Percentiles rank a stretch among this genome's conserved stretches.
Conservation (phyloP, 257 asterid species). For the Plantago elongata region DNA sequence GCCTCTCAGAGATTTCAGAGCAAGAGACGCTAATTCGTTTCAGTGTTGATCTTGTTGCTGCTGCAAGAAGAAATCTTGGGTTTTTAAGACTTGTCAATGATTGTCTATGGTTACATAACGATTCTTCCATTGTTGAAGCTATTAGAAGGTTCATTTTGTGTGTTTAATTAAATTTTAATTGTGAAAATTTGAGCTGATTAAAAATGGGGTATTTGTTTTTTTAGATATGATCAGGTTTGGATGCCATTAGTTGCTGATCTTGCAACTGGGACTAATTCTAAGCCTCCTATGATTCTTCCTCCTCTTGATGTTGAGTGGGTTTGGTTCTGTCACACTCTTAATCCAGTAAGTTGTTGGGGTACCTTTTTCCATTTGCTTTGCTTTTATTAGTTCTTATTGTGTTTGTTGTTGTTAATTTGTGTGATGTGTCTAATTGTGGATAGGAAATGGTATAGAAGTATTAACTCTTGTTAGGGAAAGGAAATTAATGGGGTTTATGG, state of each 20-base stretch:
- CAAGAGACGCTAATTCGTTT: slow-evolving; percentile 39
- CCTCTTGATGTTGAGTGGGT: slow-evolving; percentile 96
- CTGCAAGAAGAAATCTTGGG: slow-evolving; percentile 60
- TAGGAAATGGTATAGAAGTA: no score
- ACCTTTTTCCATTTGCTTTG: neutral
- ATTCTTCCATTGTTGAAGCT: slow-evolving; percentile 55
- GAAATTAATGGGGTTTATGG: neutral
- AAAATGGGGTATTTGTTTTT: slow-evolving; percentile 10
- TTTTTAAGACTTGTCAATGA: slow-evolving; percentile 63
- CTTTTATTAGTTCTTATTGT: neutral
- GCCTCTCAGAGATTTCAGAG: slow-evolving; percentile 53
- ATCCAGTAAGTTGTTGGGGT: slow-evolving; percentile 37
- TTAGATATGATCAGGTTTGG: slow-evolving; percentile 85
- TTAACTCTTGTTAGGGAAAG: neutral
- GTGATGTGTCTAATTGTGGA: no score
- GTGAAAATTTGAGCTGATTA: neutral
- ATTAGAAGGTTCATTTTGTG: slow-evolving; percentile 52
- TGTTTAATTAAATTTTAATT: neutral
- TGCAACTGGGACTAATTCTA: slow-evolving; percentile 37
- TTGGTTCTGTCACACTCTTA: slow-evolving; percentile 87
- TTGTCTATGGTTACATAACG: slow-evolving; percentile 54
- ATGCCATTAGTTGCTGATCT: slow-evolving; percentile 86
- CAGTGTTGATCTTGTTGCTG: slow-evolving; percentile 76
- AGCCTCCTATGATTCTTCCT: slow-evolving; percentile 80
- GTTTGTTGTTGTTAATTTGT: neutral